Evolutionary conservation across 495 filamentous ascomycete genomes (phyloP).

Genomic region (Neurospora sp.): DNA sequence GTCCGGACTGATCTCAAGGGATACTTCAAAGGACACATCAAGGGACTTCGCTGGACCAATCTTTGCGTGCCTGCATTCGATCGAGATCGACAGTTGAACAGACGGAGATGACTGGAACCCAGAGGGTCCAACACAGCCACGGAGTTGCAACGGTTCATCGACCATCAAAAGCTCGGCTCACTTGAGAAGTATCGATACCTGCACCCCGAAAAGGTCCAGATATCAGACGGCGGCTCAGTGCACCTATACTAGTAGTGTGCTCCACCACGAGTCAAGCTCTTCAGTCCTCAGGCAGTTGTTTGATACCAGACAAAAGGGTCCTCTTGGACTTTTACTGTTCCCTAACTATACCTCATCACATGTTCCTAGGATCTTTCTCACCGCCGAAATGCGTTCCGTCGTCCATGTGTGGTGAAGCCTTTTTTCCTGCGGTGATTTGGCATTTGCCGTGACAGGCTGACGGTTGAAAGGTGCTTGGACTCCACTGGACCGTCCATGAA

Average conservation of each 20-base stretch:
- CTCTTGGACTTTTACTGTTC: neutral
- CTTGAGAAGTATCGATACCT: neutral
- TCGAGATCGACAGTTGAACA: neutral
- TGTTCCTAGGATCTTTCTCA: neutral
- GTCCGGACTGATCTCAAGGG: neutral
- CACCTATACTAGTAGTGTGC: neutral
- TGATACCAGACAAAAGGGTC: neutral
- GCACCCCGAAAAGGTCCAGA: neutral
- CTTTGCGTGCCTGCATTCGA: neutral
- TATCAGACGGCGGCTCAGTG: neutral
- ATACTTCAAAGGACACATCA: neutral
- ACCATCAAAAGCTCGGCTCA: neutral
- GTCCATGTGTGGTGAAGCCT: neutral
- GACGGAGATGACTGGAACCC: neutral
- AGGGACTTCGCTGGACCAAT: neutral
- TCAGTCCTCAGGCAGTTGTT: neutral
- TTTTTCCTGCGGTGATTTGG: neutral
- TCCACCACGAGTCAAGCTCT: neutral
- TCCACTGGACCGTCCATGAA: neutral
- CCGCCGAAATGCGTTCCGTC: neutral
- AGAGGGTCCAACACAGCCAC: constrained; percentile 5
- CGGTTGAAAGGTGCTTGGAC: neutral
- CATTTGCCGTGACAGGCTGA: neutral
- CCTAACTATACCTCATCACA: neutral
- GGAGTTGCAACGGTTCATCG: neutral